Base-by-base conservation (phyloP, 139 green algal species). In the Yamagishiella unicocca region DNA sequence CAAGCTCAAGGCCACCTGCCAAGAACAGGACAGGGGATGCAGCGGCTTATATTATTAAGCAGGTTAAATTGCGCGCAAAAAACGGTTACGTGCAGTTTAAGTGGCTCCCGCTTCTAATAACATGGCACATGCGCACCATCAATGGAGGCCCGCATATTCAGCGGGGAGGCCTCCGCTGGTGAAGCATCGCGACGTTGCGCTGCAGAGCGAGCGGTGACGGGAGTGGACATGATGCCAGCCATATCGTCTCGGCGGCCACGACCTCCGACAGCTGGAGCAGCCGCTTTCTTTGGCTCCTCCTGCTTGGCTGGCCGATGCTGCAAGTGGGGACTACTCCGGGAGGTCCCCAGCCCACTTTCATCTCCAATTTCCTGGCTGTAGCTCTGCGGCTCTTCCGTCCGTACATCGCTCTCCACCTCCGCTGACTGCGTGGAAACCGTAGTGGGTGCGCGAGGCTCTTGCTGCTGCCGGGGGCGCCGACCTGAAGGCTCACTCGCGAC, bases 1-100 rank as follows among this genome's bases (percentile, higher is more conserved):
- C 80, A 43, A 86, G 80, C 62, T 86, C 64, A 33, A 86, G 43
- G 6, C 80, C 80, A 0, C 64, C 80, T 86, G 80, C 1, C 2
- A 19, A 2, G n/a, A n/a, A n/a, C n/a, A n/a, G n/a, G n/a, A n/a
- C n/a, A n/a, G n/a, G n/a, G n/a, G n/a, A n/a, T n/a, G n/a, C n/a
- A n/a, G n/a, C n/a, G n/a, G n/a, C n/a, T n/a, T n/a, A n/a, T n/a
- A n/a, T n/a, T n/a, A n/a, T n/a, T n/a, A n/a, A n/a, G n/a, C n/a
- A n/a, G n/a, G n/a, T n/a, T n/a, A n/a, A n/a, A n/a, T n/a, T n/a
- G n/a, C n/a, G n/a, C n/a, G n/a, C n/a, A n/a, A n/a, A n/a, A n/a
- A n/a, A n/a, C n/a, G n/a, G n/a, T n/a, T n/a, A n/a, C n/a, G n/a
- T n/a, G n/a, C n/a, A n/a, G n/a, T n/a, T n/a, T n/a, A n/a, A n/a